Evolutionary conservation across 208 protist genomes (phyloP).

Genomic region (Acanthamoeba divionensis): DNA sequence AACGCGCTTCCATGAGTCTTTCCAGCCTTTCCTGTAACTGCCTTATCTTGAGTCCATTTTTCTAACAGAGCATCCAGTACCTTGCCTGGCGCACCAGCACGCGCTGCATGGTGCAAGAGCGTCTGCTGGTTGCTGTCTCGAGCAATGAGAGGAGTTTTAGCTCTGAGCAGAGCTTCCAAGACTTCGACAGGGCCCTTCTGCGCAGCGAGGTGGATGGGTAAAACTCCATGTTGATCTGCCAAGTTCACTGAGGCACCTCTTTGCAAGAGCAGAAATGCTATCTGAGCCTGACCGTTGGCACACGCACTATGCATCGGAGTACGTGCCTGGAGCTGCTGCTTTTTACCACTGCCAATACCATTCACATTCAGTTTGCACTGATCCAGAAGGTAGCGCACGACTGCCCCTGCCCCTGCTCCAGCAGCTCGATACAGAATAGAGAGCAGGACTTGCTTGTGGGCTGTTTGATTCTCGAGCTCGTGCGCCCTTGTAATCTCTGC

Average conservation of each 20-base stretch:
- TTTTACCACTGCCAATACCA: background rate
- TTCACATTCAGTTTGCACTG: background rate
- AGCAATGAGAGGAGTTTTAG: background rate
- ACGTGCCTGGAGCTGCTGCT: background rate
- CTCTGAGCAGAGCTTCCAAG: background rate
- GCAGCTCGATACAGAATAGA: background rate
- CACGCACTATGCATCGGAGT: constrained; percentile 20
- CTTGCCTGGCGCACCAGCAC: constrained; percentile 18
- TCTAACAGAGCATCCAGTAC: constrained; percentile 6
- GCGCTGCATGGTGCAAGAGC: constrained; percentile 13
- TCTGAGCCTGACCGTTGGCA: background rate
- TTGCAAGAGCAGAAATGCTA: background rate
- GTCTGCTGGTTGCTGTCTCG: constrained; percentile 11
- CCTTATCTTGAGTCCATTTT: background rate
- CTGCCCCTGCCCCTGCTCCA: background rate
- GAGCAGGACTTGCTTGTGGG: background rate
- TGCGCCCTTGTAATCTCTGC: background rate
- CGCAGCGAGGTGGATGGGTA: constrained; percentile 22
- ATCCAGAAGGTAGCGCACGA: constrained; percentile 2
- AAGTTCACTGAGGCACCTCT: background rate
- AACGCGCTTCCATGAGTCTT: background rate
- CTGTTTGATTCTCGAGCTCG: background rate
- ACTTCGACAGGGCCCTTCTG: constrained; percentile 35
- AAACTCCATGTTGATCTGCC: background rate
- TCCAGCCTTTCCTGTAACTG: background rate